These are phyloP conservation scores for Phialophora macrospora DNA, from an alignment of 2,329 filamentous ascomycete genomes.

Conservation along the genomic window DNA sequence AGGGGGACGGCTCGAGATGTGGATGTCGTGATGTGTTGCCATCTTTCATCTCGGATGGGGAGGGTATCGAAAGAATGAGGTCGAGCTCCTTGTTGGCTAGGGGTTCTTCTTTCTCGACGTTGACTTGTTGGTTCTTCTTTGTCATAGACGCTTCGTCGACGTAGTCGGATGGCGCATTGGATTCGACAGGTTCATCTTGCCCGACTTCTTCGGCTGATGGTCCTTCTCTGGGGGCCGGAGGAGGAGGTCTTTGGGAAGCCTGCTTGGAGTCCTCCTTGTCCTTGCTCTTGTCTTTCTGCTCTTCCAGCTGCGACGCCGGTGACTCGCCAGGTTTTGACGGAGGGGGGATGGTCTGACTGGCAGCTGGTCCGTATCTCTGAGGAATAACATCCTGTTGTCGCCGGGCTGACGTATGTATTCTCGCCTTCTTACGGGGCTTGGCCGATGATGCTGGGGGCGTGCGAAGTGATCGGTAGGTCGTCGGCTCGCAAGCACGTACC, in stretches of 20 bases:
- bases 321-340: constrained; percentile 42
- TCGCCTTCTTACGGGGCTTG: constrained; percentile 41
- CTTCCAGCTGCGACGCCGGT: constrained; percentile 18
- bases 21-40: constrained; percentile 38
- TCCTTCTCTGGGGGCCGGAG: constrained; percentile 15
- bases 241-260: constrained; percentile 3
- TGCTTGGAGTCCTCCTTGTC: constrained; percentile 26
- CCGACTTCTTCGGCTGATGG: constrained; percentile 27
- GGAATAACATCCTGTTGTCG: constrained; percentile 49
- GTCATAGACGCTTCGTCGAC: constrained; percentile 26
- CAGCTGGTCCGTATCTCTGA: constrained; percentile 54
- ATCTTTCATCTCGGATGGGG: constrained; percentile 42
- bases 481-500: constrained; percentile 55
- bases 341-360: constrained; percentile 49
- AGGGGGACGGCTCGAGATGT: constrained; percentile 70
- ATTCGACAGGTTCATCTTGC: constrained; percentile 34
- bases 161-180: constrained; percentile 32
- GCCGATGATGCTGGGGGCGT: constrained; percentile 40
- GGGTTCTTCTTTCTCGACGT: constrained; percentile 24
- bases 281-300: constrained; percentile 5
- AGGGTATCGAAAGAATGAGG: constrained; percentile 50
- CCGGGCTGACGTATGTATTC: constrained; percentile 47
- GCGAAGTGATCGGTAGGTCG: constrained; percentile 51
- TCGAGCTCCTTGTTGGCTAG: constrained; percentile 43
- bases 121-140: constrained; percentile 21